phyloP scores from a whole-genome alignment of 2,329 filamentous ascomycete genomes.

The Aspergillus vadensis region DNA sequence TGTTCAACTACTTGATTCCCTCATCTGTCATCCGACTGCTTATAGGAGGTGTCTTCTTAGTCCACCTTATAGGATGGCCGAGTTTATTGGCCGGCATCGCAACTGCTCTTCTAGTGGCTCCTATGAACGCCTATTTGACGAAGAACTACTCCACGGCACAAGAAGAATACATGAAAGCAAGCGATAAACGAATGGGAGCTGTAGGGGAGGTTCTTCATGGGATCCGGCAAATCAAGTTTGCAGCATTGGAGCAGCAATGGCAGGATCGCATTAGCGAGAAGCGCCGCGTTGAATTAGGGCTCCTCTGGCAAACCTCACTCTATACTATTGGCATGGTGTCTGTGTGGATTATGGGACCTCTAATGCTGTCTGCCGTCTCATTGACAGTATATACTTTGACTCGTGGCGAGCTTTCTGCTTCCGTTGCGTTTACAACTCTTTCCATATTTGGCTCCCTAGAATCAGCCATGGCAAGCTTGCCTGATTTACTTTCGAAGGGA shows the following conservation, averaged over 20 bases:
- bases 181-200: conserved; percentile 71
- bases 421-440: conserved; percentile 76
- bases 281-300: conserved; percentile 65
- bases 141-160: conserved; percentile 66
- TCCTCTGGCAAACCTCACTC: conserved; percentile 66
- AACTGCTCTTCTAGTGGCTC: conserved; percentile 64
- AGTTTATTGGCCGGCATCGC: conserved; percentile 66
- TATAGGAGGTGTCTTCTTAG: conserved; percentile 66
- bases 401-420: conserved; percentile 65
- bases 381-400: conserved; percentile 68
- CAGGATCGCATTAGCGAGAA: conserved; percentile 66
- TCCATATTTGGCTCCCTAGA: conserved; percentile 74
- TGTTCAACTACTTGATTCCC: conserved; percentile 66
- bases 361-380: conserved; percentile 71
- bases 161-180: conserved; percentile 70
- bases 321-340: conserved; percentile 64
- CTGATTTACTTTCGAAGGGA: conserved; percentile 69
- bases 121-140: conserved; percentile 67
- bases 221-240: conserved; percentile 81
- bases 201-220: conserved; percentile 74
- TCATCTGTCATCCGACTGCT: conserved; percentile 63
- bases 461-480: conserved; percentile 68
- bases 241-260: conserved; percentile 73
- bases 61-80: conserved; percentile 69
- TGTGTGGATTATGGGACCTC: conserved; percentile 72